phyloP scores from a whole-genome alignment of 345 rosid genomes.

The Raphanus raphanistrum region DNA sequence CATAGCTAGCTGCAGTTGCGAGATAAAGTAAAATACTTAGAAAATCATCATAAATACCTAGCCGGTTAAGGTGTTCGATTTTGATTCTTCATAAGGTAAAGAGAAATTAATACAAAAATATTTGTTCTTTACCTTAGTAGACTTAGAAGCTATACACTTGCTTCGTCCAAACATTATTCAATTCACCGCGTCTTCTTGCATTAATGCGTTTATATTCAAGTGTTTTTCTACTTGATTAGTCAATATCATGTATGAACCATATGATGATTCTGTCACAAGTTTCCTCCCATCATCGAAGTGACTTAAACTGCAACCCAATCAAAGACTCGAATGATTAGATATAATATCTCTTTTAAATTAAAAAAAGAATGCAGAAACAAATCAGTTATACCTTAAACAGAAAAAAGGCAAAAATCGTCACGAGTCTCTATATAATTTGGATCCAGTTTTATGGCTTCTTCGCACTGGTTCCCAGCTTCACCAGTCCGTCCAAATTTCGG shows the following conservation, averaged over 20 bases:
- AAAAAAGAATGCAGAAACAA: not conserved
- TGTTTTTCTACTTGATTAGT: slow-evolving; percentile 52
- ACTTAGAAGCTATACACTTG: slow-evolving; percentile 74
- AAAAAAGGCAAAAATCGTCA: slow-evolving; percentile 64
- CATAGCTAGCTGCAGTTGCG: slow-evolving; percentile 60
- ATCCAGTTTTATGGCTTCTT: slow-evolving; percentile 48
- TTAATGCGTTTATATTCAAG: slow-evolving; percentile 57
- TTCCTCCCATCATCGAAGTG: slow-evolving; percentile 68
- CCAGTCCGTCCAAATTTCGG: no score
- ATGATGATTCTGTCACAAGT: slow-evolving; percentile 32
- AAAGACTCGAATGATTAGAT: slow-evolving; percentile 11
- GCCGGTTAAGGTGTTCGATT: slow-evolving; percentile 23
- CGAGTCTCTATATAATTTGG: slow-evolving; percentile 75
- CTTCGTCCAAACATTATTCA: slow-evolving; percentile 67
- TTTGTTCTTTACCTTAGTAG: slow-evolving; percentile 59
- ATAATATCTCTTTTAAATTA: not conserved
- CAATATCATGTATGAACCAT: no score
- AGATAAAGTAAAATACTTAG: not conserved
- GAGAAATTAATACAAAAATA: slow-evolving; percentile 26
- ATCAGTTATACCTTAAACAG: slow-evolving; percentile 53
- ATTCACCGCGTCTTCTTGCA: slow-evolving; percentile 68
- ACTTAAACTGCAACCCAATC: slow-evolving; percentile 65
- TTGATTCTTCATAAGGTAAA: slow-evolving; percentile 25
- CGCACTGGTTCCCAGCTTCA: no score
- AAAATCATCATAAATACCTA: not conserved